phyloP scores from a whole-genome alignment of 2,329 filamentous ascomycete species.

The Xylariales sp. region DNA sequence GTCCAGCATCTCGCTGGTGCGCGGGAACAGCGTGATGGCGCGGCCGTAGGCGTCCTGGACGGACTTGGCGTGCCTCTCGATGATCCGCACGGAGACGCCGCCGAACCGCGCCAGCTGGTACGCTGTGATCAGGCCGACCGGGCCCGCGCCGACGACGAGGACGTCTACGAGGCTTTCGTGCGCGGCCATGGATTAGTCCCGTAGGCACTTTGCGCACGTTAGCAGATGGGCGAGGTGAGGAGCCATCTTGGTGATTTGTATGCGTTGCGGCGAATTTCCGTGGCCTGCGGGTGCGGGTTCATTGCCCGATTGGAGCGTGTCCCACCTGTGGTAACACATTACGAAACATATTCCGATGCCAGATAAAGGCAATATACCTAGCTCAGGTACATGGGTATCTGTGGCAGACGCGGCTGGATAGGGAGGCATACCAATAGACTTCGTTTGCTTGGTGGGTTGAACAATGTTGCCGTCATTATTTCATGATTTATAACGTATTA shows the following conservation, averaged over 20 bases:
- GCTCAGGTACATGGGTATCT: neutral
- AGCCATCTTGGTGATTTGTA: neutral
- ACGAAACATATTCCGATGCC: neutral
- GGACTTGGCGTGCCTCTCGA: conserved; percentile 62
- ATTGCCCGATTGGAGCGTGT: conserved; percentile 12
- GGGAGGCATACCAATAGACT: neutral
- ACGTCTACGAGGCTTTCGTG: conserved; percentile 46
- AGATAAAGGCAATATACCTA: neutral
- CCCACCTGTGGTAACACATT: conserved; percentile 10
- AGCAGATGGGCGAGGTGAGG: neutral
- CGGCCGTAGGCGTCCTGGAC: conserved; percentile 59
- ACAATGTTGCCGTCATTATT: neutral
- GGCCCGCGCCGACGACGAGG: conserved; percentile 58
- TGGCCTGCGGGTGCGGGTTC: neutral
- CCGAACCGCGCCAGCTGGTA: conserved; percentile 58
- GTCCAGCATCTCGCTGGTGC: conserved; percentile 63
- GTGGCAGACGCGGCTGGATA: neutral
- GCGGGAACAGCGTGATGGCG: conserved; percentile 65
- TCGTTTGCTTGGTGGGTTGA: neutral
- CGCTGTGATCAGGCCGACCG: conserved; percentile 57
- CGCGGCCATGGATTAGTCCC: conserved; percentile 30
- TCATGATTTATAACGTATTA: too few relatives aligned
- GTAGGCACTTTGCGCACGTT: neutral
- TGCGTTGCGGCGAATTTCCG: neutral
- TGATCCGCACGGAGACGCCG: conserved; percentile 56